These are phyloP conservation scores for Ceratobasidium theobromae DNA, from an alignment of 1,284 basidiomycete species.

Conservation along the genomic window DNA sequence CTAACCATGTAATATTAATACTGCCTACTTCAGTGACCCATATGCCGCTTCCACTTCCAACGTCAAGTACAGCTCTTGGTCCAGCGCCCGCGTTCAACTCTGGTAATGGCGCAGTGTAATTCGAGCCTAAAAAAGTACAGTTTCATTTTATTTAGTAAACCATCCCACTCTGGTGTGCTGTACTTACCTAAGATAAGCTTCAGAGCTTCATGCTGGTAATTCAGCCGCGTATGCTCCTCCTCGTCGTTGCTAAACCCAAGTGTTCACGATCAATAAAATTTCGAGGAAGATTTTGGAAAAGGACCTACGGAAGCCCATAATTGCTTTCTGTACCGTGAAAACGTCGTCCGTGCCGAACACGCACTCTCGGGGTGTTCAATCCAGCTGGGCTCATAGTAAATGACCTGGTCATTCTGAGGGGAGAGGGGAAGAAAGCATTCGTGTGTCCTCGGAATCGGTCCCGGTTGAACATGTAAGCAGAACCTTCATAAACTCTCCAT, in stretches of 20 bases:
- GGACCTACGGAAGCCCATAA: constrained; percentile 16
- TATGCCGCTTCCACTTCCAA: constrained; percentile 16
- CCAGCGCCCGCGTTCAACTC: constrained; percentile 9
- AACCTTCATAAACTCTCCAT: too few species aligned
- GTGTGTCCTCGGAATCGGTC: too few species aligned
- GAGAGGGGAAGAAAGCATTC: too few species aligned
- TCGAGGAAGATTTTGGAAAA: background rate
- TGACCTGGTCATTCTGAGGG: too few species aligned
- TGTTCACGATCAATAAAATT: background rate
- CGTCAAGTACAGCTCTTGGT: background rate
- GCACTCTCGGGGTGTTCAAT: constrained; percentile 1
- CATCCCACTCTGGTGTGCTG: background rate
- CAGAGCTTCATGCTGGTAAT: constrained; percentile 17
- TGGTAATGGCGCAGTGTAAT: constrained; percentile 4
- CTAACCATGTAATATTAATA: background rate
- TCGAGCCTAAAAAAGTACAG: constrained; percentile 1
- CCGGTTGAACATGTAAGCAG: too few species aligned
- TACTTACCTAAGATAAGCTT: constrained; percentile 1
- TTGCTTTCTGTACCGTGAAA: constrained; percentile 21
- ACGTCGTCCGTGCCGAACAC: constrained; percentile 10
- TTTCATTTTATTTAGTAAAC: too few species aligned
- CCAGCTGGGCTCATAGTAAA: too few species aligned
- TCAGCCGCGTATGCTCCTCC: constrained; percentile 1
- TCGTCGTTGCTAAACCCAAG: constrained; percentile 13
- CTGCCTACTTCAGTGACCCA: constrained; percentile 4